Percentiles rank a stretch among this genome's conserved stretches.
These are phyloP conservation scores for Ceratocystis smalleyi DNA, from an alignment of 2,329 filamentous ascomycete species.

Conservation along the genomic window DNA sequence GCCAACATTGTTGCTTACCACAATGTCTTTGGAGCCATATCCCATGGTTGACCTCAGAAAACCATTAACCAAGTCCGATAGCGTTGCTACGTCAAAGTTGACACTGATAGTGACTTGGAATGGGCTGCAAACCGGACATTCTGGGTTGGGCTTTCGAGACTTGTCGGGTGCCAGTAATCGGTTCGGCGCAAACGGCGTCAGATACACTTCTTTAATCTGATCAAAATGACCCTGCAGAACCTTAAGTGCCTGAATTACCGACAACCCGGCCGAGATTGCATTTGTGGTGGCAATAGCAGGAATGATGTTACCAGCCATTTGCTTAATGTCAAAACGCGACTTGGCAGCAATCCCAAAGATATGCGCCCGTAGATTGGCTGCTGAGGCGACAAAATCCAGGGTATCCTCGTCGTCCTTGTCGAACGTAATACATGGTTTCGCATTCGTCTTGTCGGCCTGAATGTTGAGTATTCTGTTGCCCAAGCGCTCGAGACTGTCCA, in stretches of 20 bases:
- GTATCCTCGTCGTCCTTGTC: constrained; percentile 97
- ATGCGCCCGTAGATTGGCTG: constrained; percentile 73
- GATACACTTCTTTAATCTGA: constrained; percentile 67
- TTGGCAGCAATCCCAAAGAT: constrained; percentile 81
- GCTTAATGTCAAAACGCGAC: constrained; percentile 92
- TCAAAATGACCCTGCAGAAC: constrained; percentile 58
- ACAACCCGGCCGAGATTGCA: constrained; percentile 84
- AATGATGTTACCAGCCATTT: constrained; percentile 99
- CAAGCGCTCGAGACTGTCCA: constrained; percentile 63
- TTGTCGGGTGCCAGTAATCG: constrained; percentile 44
- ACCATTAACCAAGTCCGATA: constrained; percentile 63
- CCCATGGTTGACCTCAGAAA: constrained; percentile 55
- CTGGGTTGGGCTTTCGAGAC: constrained; percentile 52
- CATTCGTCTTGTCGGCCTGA: constrained; percentile 35
- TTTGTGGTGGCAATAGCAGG: constrained; percentile 97
- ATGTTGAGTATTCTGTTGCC: constrained; percentile 56
- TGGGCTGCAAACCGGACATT: constrained; percentile 71
- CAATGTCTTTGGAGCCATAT: constrained; percentile 65
- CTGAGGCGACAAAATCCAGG: constrained; percentile 81
- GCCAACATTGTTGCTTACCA: constrained; percentile 55
- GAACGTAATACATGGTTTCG: constrained; percentile 59
- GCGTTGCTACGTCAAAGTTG: constrained; percentile 52
- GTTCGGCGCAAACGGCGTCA: constrained; percentile 50
- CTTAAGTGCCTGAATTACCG: constrained; percentile 85
- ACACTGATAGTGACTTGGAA: constrained; percentile 51